phyloP scores from a whole-genome alignment of 1,284 basidiomycete species.

The Takashimella koratensis region DNA sequence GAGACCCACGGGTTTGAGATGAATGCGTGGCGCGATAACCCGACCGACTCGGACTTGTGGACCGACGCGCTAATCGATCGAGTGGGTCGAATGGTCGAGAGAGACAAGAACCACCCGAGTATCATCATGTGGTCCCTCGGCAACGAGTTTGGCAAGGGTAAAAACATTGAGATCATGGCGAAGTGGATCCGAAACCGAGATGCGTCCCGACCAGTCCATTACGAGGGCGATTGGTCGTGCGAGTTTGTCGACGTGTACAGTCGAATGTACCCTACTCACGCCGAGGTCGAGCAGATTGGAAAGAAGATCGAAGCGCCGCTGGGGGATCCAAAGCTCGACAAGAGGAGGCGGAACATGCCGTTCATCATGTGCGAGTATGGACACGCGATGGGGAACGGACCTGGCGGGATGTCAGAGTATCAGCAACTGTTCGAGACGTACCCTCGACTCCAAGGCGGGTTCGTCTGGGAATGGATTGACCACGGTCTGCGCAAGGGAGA shows the following conservation, averaged over 20 bases:
- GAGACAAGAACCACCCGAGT: constrained; percentile 20
- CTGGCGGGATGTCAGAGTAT: constrained; percentile 18
- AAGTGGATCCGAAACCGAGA: constrained; percentile 16
- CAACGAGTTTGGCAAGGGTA: constrained; percentile 14
- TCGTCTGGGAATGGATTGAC: constrained; percentile 35
- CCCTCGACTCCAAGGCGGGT: constrained; percentile 21
- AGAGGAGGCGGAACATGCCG: constrained; percentile 3
- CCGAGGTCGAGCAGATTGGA: constrained; percentile 17
- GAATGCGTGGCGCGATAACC: constrained; percentile 15
- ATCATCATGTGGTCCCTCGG: constrained; percentile 21
- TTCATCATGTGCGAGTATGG: constrained; percentile 20
- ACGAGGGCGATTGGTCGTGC: constrained; percentile 19
- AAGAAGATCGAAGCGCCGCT: constrained; percentile 1
- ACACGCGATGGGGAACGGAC: constrained; percentile 26
- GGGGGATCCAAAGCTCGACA: constrained; percentile 1
- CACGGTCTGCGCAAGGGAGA: constrained; percentile 16
- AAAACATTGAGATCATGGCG: constrained; percentile 21
- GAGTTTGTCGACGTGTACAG: constrained; percentile 20
- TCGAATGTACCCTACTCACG: constrained; percentile 20
- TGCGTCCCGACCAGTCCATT: constrained; percentile 18
- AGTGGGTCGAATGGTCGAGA: constrained; percentile 11
- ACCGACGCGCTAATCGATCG: constrained; percentile 12
- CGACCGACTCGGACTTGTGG: constrained; percentile 8
- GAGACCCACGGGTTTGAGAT: constrained; percentile 28
- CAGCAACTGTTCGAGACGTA: constrained; percentile 18